Evolutionary conservation across 768 basidiomycete species (phyloP).

Genomic region (Lentinula sp.): DNA sequence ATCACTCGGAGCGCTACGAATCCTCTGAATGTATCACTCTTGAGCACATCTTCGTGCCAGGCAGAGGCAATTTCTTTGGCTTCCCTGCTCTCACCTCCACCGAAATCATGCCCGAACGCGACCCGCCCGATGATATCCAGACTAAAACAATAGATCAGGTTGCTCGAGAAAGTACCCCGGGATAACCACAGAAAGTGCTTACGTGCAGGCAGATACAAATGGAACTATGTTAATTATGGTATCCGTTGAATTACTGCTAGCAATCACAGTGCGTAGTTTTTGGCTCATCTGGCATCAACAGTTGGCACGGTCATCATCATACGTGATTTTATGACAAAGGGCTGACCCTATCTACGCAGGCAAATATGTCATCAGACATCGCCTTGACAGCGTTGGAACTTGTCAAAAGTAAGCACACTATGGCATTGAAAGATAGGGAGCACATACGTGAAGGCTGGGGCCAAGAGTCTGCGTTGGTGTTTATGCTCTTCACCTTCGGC

Average conservation of each 20-base stretch:
- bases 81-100: constrained; percentile 10
- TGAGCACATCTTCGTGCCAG: constrained; percentile 17
- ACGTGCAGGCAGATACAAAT: constrained; percentile 8
- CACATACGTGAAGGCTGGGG: constrained; percentile 30
- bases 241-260: neutral
- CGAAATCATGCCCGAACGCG: constrained; percentile 35
- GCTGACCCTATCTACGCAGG: constrained; percentile 22
- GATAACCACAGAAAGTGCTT: neutral
- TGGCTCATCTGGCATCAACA: neutral
- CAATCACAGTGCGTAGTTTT: neutral
- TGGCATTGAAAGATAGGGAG: neutral
- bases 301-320: neutral
- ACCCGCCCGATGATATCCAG: constrained; percentile 27
- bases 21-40: constrained; percentile 12
- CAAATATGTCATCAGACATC: constrained; percentile 26
- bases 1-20: constrained; percentile 23
- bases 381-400: constrained; percentile 27
- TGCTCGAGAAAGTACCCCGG: neutral
- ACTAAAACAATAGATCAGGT: constrained; percentile 1
- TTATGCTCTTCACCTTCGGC: constrained; percentile 32
- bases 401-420: neutral
- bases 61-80: constrained; percentile 18
- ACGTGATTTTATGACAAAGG: too few relatives aligned
- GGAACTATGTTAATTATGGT: neutral
- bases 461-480: constrained; percentile 23